A percentile compares a stretch with the other conserved stretches of the same genome.
These are phyloP conservation scores for Herpetomonas samuelpessoai DNA, from an alignment of 208 protist species.

Conservation along the genomic window DNA sequence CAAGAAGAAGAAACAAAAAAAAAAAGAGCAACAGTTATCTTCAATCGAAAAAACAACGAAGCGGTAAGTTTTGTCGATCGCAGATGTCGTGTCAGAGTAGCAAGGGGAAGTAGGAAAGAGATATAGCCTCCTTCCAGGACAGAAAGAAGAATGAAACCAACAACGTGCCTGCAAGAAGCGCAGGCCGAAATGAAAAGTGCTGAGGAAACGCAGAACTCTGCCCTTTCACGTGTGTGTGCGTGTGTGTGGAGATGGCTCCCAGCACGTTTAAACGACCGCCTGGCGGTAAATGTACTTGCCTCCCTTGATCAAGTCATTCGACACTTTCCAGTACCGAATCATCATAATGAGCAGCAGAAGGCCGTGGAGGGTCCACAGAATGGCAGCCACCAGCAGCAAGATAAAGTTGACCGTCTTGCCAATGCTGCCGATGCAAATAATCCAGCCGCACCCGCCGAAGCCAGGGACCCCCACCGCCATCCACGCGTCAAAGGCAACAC, in stretches of 20 bases:
- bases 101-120: no score
- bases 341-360: conserved; percentile 50
- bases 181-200: no score
- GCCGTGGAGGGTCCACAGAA: conserved; percentile 69
- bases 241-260: no score
- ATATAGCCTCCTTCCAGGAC: no score
- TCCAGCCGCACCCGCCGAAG: conserved; percentile 76
- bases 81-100: no score
- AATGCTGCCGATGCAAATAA: conserved; percentile 37
- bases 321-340: conserved; percentile 44
- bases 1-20: background rate
- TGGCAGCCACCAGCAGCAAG: conserved; percentile 48
- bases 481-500: conserved; percentile 66
- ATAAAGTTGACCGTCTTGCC: conserved; percentile 20
- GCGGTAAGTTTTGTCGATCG: no score
- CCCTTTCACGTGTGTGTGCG: no score
- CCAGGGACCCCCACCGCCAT: conserved; percentile 72
- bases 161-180: no score
- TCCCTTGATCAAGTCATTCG: conserved; percentile 21
- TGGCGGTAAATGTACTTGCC: conserved; percentile 31
- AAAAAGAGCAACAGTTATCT: conserved; percentile 4
- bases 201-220: no score
- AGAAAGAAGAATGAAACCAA: no score
- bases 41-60: no score
- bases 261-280: conserved; percentile 31